A percentile compares a stretch with the other conserved stretches of the same genome.
Conservation (phyloP, 1,284 basidiomycete genomes). For the Ceraceosorus guamensis region DNA sequence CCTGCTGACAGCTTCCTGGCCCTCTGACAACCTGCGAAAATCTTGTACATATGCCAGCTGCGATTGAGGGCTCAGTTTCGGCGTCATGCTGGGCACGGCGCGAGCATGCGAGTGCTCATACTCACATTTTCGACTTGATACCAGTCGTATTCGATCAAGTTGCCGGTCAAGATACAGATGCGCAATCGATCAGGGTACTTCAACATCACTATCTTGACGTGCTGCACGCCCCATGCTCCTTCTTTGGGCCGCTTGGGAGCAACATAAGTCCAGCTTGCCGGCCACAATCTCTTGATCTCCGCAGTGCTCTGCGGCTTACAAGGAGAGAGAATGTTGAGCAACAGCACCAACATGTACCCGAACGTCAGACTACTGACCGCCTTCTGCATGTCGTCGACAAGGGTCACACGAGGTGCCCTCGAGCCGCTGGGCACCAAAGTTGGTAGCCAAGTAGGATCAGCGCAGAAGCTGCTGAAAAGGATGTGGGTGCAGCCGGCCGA, state of each 20-base stretch:
- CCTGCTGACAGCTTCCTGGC: not conserved
- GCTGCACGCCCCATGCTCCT: constrained; percentile 22
- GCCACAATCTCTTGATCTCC: too few relatives aligned
- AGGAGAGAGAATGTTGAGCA: constrained; percentile 7
- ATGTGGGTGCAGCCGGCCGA: constrained; percentile 21
- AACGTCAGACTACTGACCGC: constrained; percentile 4
- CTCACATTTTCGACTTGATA: constrained; percentile 36
- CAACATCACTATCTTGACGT: constrained; percentile 39
- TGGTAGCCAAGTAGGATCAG: constrained; percentile 39
- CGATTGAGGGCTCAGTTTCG: not conserved
- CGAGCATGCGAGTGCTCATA: not conserved
- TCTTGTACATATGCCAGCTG: constrained; percentile 36
- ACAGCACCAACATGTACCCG: not conserved
- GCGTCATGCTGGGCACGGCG: not conserved
- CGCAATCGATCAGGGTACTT: constrained; percentile 27
- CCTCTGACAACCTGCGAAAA: constrained; percentile 16
- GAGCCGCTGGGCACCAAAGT: constrained; percentile 23
- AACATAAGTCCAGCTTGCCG: constrained; percentile 21
- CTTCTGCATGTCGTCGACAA: constrained; percentile 16
- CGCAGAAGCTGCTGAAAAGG: constrained; percentile 35
- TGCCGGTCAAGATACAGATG: constrained; percentile 34
- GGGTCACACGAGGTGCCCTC: constrained; percentile 13
- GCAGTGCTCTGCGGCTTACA: constrained; percentile 14
- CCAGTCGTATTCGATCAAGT: constrained; percentile 42
- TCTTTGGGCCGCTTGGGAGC: constrained; percentile 23